Conservation (phyloP, 2,329 filamentous ascomycete genomes). For the Rhynchosporium graminicola region DNA sequence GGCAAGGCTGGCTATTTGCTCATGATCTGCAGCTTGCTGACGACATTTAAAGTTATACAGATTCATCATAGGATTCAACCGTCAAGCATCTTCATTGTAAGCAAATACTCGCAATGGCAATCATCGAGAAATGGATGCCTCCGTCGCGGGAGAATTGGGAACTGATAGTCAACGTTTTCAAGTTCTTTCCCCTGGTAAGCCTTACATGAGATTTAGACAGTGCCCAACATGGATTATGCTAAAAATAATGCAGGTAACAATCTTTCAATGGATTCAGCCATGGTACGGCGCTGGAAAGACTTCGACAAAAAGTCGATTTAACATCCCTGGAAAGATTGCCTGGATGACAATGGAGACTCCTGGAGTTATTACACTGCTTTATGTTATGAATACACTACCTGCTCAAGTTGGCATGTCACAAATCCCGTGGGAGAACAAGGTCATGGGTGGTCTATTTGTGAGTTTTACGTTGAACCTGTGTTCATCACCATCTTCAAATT, state of each 20-base stretch:
- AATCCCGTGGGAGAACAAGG: slow-evolving; percentile 76
- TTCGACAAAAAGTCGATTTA: slow-evolving; percentile 70
- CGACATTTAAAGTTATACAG: slow-evolving; percentile 22
- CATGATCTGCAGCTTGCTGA: slow-evolving; percentile 10
- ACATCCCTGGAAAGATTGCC: slow-evolving; percentile 83
- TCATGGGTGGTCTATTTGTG: slow-evolving; percentile 68
- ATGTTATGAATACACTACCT: slow-evolving; percentile 73
- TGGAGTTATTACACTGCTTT: slow-evolving; percentile 75
- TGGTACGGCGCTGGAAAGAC: slow-evolving; percentile 96
- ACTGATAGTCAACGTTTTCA: slow-evolving; percentile 53
- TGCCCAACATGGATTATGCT: background rate
- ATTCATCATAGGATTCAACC: background rate
- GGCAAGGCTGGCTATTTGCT: slow-evolving; percentile 17
- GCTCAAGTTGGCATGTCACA: slow-evolving; percentile 54
- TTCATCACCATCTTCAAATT: background rate
- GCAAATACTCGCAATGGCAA: slow-evolving; percentile 30
- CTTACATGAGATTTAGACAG: background rate
- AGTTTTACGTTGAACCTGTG: slow-evolving; percentile 2
- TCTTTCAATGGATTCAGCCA: slow-evolving; percentile 69
- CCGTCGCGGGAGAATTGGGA: slow-evolving; percentile 61
- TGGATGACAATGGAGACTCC: slow-evolving; percentile 90
- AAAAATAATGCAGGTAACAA: slow-evolving; percentile 58
- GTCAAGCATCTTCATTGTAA: background rate
- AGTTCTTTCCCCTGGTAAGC: slow-evolving; percentile 50
- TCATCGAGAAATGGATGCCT: slow-evolving; percentile 47